phyloP scores from a whole-genome alignment of 805 yeast species.

The Kuraishia capsulata region DNA sequence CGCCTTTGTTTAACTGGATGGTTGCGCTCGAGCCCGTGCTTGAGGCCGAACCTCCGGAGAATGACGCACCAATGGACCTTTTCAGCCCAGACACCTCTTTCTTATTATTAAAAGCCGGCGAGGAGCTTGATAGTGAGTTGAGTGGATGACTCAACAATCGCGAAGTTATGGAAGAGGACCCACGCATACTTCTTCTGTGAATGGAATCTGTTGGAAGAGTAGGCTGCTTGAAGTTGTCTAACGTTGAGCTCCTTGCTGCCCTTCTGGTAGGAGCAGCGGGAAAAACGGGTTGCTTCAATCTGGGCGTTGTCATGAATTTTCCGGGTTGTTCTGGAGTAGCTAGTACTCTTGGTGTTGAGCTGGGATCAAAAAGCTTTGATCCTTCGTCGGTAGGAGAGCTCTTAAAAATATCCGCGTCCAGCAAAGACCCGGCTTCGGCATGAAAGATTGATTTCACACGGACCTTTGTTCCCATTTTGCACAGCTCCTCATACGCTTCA shows the following conservation, averaged over 20 bases:
- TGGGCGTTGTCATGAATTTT: slow-evolving; percentile 28
- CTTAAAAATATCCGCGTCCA: slow-evolving; percentile 1
- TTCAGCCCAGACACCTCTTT: slow-evolving; percentile 12
- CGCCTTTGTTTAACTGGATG: neutral
- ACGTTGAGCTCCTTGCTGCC: slow-evolving; percentile 16
- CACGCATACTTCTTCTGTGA: slow-evolving; percentile 14
- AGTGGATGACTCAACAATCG: slow-evolving; percentile 17
- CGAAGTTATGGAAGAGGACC: slow-evolving; percentile 19
- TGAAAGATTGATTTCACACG: slow-evolving; percentile 49
- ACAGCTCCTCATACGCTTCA: slow-evolving; percentile 76
- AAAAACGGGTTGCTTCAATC: slow-evolving; percentile 22
- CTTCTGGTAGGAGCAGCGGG: slow-evolving; percentile 32
- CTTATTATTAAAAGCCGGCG: slow-evolving; percentile 3
- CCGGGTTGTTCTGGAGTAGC: slow-evolving; percentile 7
- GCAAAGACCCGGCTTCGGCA: slow-evolving; percentile 6
- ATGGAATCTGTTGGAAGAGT: slow-evolving; percentile 12
- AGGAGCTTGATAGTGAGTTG: slow-evolving; percentile 6
- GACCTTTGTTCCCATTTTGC: slow-evolving; percentile 62
- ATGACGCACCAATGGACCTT: slow-evolving; percentile 15
- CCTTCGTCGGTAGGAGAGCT: neutral
- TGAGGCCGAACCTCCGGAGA: slow-evolving; percentile 1
- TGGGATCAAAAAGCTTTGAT: neutral
- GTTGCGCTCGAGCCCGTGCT: neutral
- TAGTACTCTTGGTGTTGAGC: slow-evolving; percentile 3
- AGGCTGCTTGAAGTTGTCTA: slow-evolving; percentile 15